phyloP scores from a whole-genome alignment of 2,329 filamentous ascomycete species.

The Polytolypa hystricis region DNA sequence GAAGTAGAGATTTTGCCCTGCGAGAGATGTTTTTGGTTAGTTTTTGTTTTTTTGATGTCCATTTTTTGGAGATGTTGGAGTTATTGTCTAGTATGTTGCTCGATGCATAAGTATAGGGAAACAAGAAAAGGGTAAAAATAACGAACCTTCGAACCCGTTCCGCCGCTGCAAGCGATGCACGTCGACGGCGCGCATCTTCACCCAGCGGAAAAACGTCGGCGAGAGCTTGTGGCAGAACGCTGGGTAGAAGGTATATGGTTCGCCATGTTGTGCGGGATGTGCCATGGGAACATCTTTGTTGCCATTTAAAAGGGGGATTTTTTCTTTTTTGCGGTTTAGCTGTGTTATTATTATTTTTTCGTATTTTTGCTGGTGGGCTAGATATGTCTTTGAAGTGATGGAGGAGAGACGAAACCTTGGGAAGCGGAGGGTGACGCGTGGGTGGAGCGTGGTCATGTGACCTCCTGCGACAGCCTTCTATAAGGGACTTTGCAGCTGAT shows the following conservation, averaged over 20 bases:
- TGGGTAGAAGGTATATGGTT: conserved; percentile 39
- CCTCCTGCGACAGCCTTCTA: no score
- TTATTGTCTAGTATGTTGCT: background rate
- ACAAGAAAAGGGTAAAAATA: no score
- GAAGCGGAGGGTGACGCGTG: background rate
- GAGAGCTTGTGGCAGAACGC: conserved; percentile 50
- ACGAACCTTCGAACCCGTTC: conserved; percentile 41
- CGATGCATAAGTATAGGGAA: no score
- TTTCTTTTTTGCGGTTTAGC: background rate
- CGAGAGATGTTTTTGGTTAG: background rate
- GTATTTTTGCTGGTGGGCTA: no score
- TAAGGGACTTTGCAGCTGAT: no score
- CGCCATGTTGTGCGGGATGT: background rate
- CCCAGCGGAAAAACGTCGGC: conserved; percentile 53
- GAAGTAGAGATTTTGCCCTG: conserved; percentile 51
- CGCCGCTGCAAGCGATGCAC: conserved; percentile 42
- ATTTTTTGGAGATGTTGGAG: background rate
- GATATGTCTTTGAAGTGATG: no score
- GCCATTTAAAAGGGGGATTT: background rate
- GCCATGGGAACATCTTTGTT: conserved; percentile 7
- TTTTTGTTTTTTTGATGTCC: background rate
- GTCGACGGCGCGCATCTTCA: conserved; percentile 47
- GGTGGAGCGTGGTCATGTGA: background rate
- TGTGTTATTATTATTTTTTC: background rate
- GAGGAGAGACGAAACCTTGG: background rate